Evolutionary conservation across 257 asterid genomes (phyloP).

Genomic region (Plantago ovata): DNA sequence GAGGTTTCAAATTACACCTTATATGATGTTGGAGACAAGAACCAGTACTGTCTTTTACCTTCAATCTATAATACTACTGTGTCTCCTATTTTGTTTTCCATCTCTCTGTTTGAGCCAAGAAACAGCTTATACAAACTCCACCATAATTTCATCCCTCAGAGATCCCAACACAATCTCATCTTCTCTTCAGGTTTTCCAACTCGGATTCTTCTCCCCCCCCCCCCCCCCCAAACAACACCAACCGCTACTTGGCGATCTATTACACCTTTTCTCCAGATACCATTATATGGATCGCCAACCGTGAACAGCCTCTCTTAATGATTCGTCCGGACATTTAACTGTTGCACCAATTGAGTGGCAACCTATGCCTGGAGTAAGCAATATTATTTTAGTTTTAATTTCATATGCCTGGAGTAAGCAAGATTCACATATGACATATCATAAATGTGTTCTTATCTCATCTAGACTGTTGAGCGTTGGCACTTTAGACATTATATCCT

Average conservation of each 20-base stretch:
- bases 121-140: slow-evolving; percentile 21
- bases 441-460: no score
- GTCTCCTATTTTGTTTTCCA: slow-evolving; percentile 7
- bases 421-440: no score
- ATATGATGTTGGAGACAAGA: no score
- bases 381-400: no score
- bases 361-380: slow-evolving; percentile 33
- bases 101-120: slow-evolving; percentile 18
- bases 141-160: slow-evolving; percentile 7
- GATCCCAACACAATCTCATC: no score
- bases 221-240: slow-evolving; percentile 32
- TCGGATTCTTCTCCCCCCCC: no score
- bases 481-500: no score
- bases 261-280: background rate
- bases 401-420: no score
- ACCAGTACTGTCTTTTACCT: no score
- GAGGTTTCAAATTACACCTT: no score
- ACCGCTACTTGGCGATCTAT: slow-evolving; percentile 28
- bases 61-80: slow-evolving; percentile 19
- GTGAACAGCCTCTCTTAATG: background rate
- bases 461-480: no score
- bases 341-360: background rate
- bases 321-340: background rate
- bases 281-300: background rate
- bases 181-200: no score